These are phyloP conservation scores for Salix viminalis DNA, from an alignment of 345 rosid genomes.

Conservation along the genomic window DNA sequence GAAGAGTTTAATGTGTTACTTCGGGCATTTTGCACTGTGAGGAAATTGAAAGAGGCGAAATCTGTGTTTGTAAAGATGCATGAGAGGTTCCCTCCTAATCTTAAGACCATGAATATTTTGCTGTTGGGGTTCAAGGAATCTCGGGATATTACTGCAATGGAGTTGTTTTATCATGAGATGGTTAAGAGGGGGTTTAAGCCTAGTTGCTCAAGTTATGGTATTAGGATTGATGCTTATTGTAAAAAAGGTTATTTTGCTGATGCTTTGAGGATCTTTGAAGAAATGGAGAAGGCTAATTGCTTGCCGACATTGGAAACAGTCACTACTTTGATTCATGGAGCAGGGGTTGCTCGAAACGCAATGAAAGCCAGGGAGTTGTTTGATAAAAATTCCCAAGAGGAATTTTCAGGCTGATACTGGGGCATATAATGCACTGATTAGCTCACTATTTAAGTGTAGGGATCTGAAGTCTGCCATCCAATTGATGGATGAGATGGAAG, in stretches of 20 bases:
- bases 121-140: constrained; percentile 80
- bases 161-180: constrained; percentile 80
- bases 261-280: constrained; percentile 67
- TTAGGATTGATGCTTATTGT: constrained; percentile 78
- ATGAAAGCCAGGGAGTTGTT: constrained; percentile 66
- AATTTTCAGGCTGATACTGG: constrained; percentile 54
- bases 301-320: constrained; percentile 50
- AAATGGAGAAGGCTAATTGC: constrained; percentile 50
- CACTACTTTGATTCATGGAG: constrained; percentile 81
- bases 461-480: constrained; percentile 49
- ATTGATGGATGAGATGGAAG: constrained; percentile 75
- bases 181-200: constrained; percentile 66
- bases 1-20: constrained; percentile 79
- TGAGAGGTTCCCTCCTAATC: constrained; percentile 48
- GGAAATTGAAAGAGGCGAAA: constrained; percentile 79
- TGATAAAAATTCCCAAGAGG: constrained; percentile 51
- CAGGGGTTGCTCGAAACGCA: constrained; percentile 55
- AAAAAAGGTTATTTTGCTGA: constrained; percentile 69
- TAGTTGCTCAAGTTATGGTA: constrained; percentile 44
- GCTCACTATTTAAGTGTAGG: constrained; percentile 42
- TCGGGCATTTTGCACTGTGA: constrained; percentile 59
- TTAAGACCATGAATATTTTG: constrained; percentile 76
- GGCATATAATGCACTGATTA: constrained; percentile 76
- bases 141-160: constrained; percentile 66
- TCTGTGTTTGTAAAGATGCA: constrained; percentile 62